Percentiles rank a stretch among this genome's conserved stretches.
phyloP scores from a whole-genome alignment of 2,329 filamentous ascomycete genomes.

The Claviceps citrina region DNA sequence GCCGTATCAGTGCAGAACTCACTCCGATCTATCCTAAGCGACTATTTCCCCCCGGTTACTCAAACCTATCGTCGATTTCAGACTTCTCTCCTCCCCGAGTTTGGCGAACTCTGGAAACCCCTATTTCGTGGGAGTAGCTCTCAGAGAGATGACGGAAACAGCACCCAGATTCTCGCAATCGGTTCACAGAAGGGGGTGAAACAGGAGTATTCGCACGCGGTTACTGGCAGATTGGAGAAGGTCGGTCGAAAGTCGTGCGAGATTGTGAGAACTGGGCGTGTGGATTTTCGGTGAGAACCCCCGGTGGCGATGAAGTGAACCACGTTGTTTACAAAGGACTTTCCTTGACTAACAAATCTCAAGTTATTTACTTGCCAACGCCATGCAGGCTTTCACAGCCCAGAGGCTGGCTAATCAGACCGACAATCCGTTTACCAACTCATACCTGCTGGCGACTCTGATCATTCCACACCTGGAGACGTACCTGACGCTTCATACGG shows the following conservation, averaged over 20 bases:
- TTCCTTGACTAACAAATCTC: not conserved
- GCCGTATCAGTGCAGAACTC: slow-evolving; percentile 42
- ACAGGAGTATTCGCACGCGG: slow-evolving; percentile 30
- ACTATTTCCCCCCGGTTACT: slow-evolving; percentile 33
- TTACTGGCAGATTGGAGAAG: slow-evolving; percentile 38
- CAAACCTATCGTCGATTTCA: slow-evolving; percentile 32
- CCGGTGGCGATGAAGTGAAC: not conserved
- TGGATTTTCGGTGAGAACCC: slow-evolving; percentile 42
- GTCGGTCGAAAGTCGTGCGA: slow-evolving; percentile 36
- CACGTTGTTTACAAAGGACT: not conserved
- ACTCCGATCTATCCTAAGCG: slow-evolving; percentile 35
- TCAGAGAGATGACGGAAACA: slow-evolving; percentile 18
- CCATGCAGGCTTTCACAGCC: slow-evolving; percentile 41
- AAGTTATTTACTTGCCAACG: slow-evolving; percentile 45
- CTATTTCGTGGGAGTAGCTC: slow-evolving; percentile 27
- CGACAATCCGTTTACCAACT: slow-evolving; percentile 39
- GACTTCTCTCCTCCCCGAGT: slow-evolving; percentile 32
- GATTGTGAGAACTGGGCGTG: slow-evolving; percentile 34
- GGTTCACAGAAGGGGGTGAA: slow-evolving; percentile 40
- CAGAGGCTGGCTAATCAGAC: slow-evolving; percentile 34
- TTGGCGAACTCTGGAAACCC: slow-evolving; percentile 36
- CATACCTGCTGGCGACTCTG: slow-evolving; percentile 38
- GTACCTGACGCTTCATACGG: slow-evolving; percentile 37
- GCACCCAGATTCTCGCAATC: slow-evolving; percentile 45
- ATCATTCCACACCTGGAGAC: slow-evolving; percentile 46